These are phyloP conservation scores for Pseudocercospora fijiensis DNA, from an alignment of 2,329 filamentous ascomycete genomes.

Conservation along the genomic window DNA sequence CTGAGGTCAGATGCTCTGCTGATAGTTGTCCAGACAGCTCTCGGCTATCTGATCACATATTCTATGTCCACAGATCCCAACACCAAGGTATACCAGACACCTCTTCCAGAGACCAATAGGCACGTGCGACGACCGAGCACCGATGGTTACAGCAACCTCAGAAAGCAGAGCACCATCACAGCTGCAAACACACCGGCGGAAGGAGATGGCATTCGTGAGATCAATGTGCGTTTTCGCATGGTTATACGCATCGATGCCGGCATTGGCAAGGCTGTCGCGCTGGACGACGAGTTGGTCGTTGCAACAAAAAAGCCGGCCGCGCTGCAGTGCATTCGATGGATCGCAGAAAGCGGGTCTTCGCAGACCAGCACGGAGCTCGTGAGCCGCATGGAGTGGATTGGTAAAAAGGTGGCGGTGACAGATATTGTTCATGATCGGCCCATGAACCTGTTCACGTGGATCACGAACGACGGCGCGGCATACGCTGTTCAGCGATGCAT, in stretches of 20 bases:
- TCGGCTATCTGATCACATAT: constrained; percentile 91
- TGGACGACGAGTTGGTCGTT: constrained; percentile 90
- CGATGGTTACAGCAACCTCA: constrained; percentile 36
- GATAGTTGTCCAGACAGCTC: constrained; percentile 80
- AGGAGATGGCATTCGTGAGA: constrained; percentile 75
- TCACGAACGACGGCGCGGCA: constrained; percentile 80
- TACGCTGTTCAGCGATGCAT: constrained; percentile 80
- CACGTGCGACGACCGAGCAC: constrained; percentile 53
- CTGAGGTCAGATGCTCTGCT: constrained; percentile 90
- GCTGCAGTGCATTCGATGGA: constrained; percentile 96
- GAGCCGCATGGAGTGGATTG: constrained; percentile 81
- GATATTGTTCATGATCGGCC: constrained; percentile 93
- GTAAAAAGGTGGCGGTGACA: constrained; percentile 70
- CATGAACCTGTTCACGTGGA: constrained; percentile 94
- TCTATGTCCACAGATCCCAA: constrained; percentile 81
- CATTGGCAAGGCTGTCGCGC: constrained; percentile 79
- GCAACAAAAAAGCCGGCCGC: constrained; percentile 88
- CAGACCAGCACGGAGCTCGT: constrained; percentile 91
- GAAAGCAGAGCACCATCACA: constrained; percentile 23
- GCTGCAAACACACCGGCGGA: constrained; percentile 69
- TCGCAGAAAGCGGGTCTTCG: constrained; percentile 73
- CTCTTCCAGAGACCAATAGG: constrained; percentile 60
- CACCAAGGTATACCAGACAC: constrained; percentile 79
- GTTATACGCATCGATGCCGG: constrained; percentile 97
- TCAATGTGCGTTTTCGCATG: constrained; percentile 91